Evolutionary conservation across 2,329 filamentous ascomycete species (phyloP).

Genomic region (Microcera coccophila): DNA sequence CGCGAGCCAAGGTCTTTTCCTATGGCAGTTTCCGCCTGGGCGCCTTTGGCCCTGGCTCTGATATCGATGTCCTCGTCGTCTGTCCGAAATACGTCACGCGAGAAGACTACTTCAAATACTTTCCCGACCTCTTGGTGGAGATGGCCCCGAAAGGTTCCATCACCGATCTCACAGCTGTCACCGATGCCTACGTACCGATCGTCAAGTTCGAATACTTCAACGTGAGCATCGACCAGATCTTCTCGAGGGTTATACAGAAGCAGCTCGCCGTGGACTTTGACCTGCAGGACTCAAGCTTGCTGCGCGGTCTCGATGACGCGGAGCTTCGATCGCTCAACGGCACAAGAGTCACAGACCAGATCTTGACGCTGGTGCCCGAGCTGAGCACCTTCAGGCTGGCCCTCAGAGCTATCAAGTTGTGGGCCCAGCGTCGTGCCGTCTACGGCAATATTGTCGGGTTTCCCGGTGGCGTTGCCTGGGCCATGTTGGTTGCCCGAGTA

Average conservation of each 20-base stretch:
- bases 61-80: constrained; percentile 95
- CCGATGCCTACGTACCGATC: constrained; percentile 90
- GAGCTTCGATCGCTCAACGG: constrained; percentile 90
- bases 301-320: constrained; percentile 81
- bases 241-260: constrained; percentile 68
- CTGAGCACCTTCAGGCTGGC: constrained; percentile 85
- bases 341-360: constrained; percentile 90
- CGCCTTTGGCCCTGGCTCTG: constrained; percentile 90
- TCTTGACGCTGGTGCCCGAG: constrained; percentile 83
- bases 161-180: constrained; percentile 78
- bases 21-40: constrained; percentile 95
- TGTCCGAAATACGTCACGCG: constrained; percentile 84
- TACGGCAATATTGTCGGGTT: constrained; percentile 97
- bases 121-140: constrained; percentile 72
- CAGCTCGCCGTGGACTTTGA: constrained; percentile 65
- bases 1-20: constrained; percentile 89
- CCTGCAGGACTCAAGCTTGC: constrained; percentile 76
- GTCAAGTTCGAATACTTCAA: constrained; percentile 92
- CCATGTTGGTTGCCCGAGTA: constrained; percentile 92
- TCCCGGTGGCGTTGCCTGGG: constrained; percentile 95
- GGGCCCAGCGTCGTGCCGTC: constrained; percentile 87
- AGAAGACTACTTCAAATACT: constrained; percentile 87
- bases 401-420: constrained; percentile 88
- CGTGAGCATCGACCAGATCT: constrained; percentile 94
- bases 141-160: constrained; percentile 77